phyloP scores from a whole-genome alignment of 371 early-diverging fungal genomes.

The Neoconidiobolus thromboides region DNA sequence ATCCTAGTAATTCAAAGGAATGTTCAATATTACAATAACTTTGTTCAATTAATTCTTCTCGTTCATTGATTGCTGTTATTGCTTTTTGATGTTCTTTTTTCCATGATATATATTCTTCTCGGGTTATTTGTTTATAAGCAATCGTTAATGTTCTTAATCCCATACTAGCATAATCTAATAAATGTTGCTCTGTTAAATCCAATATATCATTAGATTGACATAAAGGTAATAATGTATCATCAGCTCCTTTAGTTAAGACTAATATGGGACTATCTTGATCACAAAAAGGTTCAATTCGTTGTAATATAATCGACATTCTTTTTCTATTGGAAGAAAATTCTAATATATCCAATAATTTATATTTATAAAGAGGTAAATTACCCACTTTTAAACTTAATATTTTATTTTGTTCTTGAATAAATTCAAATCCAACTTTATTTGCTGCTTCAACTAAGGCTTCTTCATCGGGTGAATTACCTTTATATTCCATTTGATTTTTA shows the following conservation, averaged over 20 bases:
- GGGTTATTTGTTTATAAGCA: slow-evolving; percentile 51
- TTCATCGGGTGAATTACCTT: slow-evolving; percentile 88
- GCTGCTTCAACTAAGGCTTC: slow-evolving; percentile 80
- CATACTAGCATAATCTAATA: slow-evolving; percentile 51
- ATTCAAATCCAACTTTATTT: slow-evolving; percentile 56
- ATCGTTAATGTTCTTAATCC: slow-evolving; percentile 83
- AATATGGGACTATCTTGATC: slow-evolving; percentile 32
- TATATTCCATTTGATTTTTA: slow-evolving; percentile 25
- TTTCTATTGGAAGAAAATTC: slow-evolving; percentile 50
- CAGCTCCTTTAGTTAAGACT: slow-evolving; percentile 63
- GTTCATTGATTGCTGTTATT: slow-evolving; percentile 50
- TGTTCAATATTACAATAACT: not conserved
- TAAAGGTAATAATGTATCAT: slow-evolving; percentile 12
- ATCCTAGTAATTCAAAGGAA: slow-evolving; percentile 49
- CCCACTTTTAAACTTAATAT: slow-evolving; percentile 6
- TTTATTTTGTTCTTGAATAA: slow-evolving; percentile 38
- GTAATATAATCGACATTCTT: slow-evolving; percentile 42
- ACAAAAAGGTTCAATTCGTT: slow-evolving; percentile 7
- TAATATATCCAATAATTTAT: slow-evolving; percentile 31
- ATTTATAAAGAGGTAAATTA: slow-evolving; percentile 8
- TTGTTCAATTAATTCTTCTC: slow-evolving; percentile 64
- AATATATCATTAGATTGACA: not conserved
- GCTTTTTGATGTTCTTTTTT: slow-evolving; percentile 52
- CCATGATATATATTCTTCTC: slow-evolving; percentile 64
- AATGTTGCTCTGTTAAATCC: slow-evolving; percentile 14